These are phyloP conservation scores for Jaapia argillacea DNA, from an alignment of 768 basidiomycete species.

Conservation along the genomic window DNA sequence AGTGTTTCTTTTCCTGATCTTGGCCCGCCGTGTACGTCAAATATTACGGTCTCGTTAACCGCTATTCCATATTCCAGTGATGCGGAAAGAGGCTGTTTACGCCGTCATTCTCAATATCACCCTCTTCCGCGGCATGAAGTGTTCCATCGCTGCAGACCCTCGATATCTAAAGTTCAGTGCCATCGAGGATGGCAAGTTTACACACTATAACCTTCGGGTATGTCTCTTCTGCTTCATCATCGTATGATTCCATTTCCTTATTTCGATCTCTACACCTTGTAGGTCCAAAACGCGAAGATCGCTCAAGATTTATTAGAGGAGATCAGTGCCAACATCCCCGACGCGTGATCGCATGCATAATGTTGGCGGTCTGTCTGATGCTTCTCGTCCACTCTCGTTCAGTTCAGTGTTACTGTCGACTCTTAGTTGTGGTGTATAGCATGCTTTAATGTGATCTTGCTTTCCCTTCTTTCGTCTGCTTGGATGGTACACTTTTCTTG, in stretches of 20 bases:
- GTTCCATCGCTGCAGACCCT: constrained; percentile 63
- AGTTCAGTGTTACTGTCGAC: no score
- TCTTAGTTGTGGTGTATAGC: not conserved
- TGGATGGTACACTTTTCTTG: not conserved
- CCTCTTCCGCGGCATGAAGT: constrained; percentile 72
- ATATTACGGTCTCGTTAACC: not conserved
- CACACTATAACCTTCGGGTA: constrained; percentile 72
- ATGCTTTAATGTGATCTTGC: not conserved
- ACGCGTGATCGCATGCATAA: not conserved
- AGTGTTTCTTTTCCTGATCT: constrained; percentile 11
- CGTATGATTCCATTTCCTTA: constrained; percentile 5
- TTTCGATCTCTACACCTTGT: constrained; percentile 1
- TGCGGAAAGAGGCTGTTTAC: constrained; percentile 81
- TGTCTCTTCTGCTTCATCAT: constrained; percentile 17
- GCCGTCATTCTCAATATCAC: constrained; percentile 64
- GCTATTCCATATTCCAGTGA: constrained; percentile 37
- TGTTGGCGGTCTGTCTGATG: not conserved
- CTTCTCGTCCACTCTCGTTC: not conserved
- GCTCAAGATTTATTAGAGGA: constrained; percentile 58
- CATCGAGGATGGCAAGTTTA: constrained; percentile 47
- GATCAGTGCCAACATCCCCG: constrained; percentile 33
- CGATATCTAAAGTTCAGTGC: constrained; percentile 71
- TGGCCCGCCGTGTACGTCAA: not conserved
- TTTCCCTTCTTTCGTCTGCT: not conserved
- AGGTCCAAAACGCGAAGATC: constrained; percentile 65